Evolutionary conservation across 768 basidiomycete genomes (phyloP).

Genomic region (Boletus rubroflammeus): DNA sequence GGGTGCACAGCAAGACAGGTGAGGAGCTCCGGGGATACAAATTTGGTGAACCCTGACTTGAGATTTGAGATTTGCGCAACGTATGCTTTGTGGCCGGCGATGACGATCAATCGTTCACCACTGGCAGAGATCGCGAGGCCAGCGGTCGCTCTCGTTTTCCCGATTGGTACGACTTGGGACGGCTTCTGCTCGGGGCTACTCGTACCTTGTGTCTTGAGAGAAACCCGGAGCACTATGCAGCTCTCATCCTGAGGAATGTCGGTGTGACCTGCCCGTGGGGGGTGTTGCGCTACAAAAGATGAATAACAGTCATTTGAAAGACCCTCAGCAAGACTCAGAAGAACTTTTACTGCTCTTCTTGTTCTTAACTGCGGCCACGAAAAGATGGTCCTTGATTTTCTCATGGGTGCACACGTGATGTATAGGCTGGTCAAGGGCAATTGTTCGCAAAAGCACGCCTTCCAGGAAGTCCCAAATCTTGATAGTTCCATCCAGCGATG

Average conservation of each 20-base stretch:
- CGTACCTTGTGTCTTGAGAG: slow-evolving; percentile 43
- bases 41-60: slow-evolving; percentile 73
- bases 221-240: slow-evolving; percentile 55
- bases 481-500: slow-evolving; percentile 77
- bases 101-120: slow-evolving; percentile 74
- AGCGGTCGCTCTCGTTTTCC: slow-evolving; percentile 61
- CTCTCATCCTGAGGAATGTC: slow-evolving; percentile 39
- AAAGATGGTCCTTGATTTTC: slow-evolving; percentile 62
- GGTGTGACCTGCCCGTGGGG: not conserved
- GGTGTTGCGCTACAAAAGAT: slow-evolving; percentile 12
- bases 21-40: slow-evolving; percentile 72
- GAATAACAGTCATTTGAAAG: not conserved
- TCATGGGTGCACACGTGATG: slow-evolving; percentile 69
- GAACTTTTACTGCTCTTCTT: slow-evolving; percentile 41
- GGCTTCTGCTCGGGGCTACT: slow-evolving; percentile 42
- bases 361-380: slow-evolving; percentile 58
- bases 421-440: slow-evolving; percentile 68
- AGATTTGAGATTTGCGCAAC: slow-evolving; percentile 57
- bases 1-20: slow-evolving; percentile 90
- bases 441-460: slow-evolving; percentile 69
- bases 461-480: slow-evolving; percentile 95
- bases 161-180: slow-evolving; percentile 52
- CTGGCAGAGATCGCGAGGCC: slow-evolving; percentile 72
- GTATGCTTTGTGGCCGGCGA: slow-evolving; percentile 75
- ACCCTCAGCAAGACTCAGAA: slow-evolving; percentile 10